Percentiles rank a stretch among this genome's conserved stretches.
phyloP scores from a whole-genome alignment of 495 filamentous ascomycete genomes.

The Aspergillus funiculosus region DNA sequence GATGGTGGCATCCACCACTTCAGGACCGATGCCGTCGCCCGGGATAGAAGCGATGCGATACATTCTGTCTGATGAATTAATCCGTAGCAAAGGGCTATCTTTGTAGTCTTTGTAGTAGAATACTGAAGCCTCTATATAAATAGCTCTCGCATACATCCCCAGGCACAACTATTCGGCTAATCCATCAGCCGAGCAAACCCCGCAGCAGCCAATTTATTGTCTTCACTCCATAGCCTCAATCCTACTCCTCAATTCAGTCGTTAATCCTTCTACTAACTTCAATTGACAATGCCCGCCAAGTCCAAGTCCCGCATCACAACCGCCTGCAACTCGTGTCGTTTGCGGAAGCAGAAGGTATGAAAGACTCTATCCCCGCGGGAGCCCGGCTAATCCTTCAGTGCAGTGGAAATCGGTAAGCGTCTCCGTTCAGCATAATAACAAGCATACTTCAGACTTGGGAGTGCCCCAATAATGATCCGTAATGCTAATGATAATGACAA shows the following conservation, averaged over 20 bases:
- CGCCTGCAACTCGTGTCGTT: conserved; percentile 36
- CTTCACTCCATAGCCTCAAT: neutral
- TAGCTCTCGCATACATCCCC: neutral
- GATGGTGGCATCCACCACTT: conserved; percentile 47
- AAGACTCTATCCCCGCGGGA: neutral
- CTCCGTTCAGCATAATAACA: neutral
- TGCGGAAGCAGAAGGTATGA: conserved; percentile 37
- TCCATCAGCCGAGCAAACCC: conserved; percentile 4
- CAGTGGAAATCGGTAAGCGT: conserved; percentile 32
- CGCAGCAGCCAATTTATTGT: neutral
- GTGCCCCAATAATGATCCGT: neutral
- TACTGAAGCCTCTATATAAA: neutral
- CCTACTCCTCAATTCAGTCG: neutral
- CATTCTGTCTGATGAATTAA: conserved; percentile 3
- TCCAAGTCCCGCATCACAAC: conserved; percentile 28
- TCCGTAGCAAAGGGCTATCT: neutral
- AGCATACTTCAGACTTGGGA: neutral
- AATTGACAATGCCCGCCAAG: conserved; percentile 17
- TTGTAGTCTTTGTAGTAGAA: neutral
- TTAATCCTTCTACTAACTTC: conserved; percentile 13
- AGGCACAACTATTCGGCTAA: conserved; percentile 9
- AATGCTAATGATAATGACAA: neutral
- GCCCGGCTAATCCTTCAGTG: conserved; percentile 24
- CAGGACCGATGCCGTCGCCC: conserved; percentile 49
- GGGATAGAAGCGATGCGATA: conserved; percentile 47